Base-by-base conservation (phyloP, 768 basidiomycete genomes). In the Lactarius akahatsu region DNA sequence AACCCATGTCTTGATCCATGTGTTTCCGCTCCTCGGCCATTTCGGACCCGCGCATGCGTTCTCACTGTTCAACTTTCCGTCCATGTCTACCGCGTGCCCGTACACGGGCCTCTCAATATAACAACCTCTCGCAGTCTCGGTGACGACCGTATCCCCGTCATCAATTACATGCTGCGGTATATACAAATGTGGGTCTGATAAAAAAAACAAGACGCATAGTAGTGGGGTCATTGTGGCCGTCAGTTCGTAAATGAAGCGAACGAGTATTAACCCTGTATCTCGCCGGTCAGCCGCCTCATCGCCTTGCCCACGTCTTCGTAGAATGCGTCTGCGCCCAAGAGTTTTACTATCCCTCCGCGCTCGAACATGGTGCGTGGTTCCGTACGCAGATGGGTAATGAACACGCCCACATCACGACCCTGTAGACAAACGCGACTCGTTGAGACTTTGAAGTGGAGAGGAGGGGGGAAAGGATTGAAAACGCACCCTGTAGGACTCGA, bases 401-500 rank as follows among this genome's bases (percentile, higher is more conserved):
- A 83, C 36, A 83, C 70, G 16, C 65, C 73, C 16, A 83, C 83
- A 3, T 74, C 81, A 41, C 82, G 83, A 47, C 66, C 75, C 82
- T 84, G 70, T 26, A 61, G 45, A 43, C 3, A 64, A 4, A 57
- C 16, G 47, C 50, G 23, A 43, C 11, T 57, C 28, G n/a, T 57
- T 50, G 26, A 32, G n/a, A 26, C 16, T 26, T 11, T 28, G 41
- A 15, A 57, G 34, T 20, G 56, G 54, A 28, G 30, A 30, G 30
- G 30, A 30, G 30, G 8, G 38, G 10, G 38, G 5, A 18, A 36
- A 61, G 7, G 18, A 61, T 7, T 4, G 36, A n/a, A 30, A 36
- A 71, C 76, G 66, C 70, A 90, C 93, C 77, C 84, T 81, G 76
- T 97, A 95, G 16, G 91, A 89, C 69, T 88, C 85, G 54, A 88